Base-by-base conservation (phyloP, 2,329 filamentous ascomycete species). In the Claviceps sp. region DNA sequence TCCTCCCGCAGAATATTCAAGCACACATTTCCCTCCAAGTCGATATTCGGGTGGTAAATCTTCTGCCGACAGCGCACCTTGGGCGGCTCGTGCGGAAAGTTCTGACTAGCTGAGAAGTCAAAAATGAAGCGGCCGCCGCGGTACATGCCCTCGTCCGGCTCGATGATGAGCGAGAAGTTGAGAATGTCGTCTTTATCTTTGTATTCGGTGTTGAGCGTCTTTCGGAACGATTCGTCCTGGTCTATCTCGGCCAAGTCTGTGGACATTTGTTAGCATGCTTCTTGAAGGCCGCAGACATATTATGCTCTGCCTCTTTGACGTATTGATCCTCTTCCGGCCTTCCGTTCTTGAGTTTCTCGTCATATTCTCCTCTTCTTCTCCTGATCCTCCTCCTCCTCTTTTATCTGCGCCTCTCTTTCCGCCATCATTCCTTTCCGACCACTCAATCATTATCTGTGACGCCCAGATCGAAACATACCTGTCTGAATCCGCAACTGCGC, bases 41-140 rank as follows among this genome's bases (percentile, higher is more conserved):
- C 93, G 66, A 98, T 98, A 70, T 98, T 98, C 5, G 93, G 93
- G 67, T 98, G 93, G 73, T 98, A 98, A 62, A 98, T 97, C 76
- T 95, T 97, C 71, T 98, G 88, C 60, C 84, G 86, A 73, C 93
- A 97, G 64, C 87, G 93, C 61, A 98, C 93, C 72, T 97, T 97
- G 19, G 93, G 93, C 56, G 93, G 90, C 67, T 97, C 90, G 72
- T 97, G 93, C 0, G 93, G 93, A 71, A 95, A 98, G 73, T 87
- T 93, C 65, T 91, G 87, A 69, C 88, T 89, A 73, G 98, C 95
- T 57, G 81, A 80, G 70, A 98, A 97, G 58, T 80, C 85, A 69
- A 98, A 98, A 55, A 83, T 82, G 72, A 97, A 98, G 54, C 76
- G 75, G 53, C 91, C 91, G 60, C 82, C 82, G 64, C 90, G 89